Percentiles rank a stretch among this genome's conserved stretches.
These are phyloP conservation scores for Hypoxylon sp. DNA, from an alignment of 2,329 filamentous ascomycete species.

Conservation along the genomic window DNA sequence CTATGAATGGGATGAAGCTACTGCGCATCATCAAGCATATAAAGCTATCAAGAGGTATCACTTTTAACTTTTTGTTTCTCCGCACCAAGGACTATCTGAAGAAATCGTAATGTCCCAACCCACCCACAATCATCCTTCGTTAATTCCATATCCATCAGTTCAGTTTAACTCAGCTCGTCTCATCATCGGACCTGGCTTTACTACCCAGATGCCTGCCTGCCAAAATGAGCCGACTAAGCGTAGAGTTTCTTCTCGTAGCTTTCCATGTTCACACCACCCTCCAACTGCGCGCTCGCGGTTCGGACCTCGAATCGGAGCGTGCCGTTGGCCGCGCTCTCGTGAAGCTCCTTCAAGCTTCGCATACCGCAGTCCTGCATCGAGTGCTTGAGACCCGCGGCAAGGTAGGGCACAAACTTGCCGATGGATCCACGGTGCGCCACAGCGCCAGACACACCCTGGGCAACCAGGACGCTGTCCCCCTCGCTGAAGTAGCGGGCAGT, in stretches of 20 bases:
- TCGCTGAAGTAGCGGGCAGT: conserved; percentile 99
- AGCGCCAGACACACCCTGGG: conserved; percentile 93
- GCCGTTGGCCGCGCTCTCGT: conserved; percentile 80
- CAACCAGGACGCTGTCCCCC: conserved; percentile 93
- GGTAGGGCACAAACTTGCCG: conserved; percentile 95
- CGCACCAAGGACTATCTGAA: conserved; percentile 40
- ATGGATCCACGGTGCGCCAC: conserved; percentile 87
- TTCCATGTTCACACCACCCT: conserved; percentile 98
- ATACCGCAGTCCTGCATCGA: conserved; percentile 96
- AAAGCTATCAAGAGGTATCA: conserved; percentile 45
- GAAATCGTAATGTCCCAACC: conserved; percentile 21
- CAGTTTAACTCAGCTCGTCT: neutral
- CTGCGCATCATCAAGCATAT: conserved; percentile 36
- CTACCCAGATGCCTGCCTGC: conserved; percentile 1
- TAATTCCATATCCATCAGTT: conserved; percentile 12
- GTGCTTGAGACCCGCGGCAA: conserved; percentile 96
- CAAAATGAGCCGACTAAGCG: conserved; percentile 68
- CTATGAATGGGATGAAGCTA: conserved; percentile 40
- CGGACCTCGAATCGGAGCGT: conserved; percentile 92
- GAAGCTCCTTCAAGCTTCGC: conserved; percentile 82
- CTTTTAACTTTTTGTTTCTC: conserved; percentile 38
- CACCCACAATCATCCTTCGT: conserved; percentile 10
- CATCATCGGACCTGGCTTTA: neutral
- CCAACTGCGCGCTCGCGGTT: conserved; percentile 93
- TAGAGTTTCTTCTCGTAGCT: conserved; percentile 99